Evolutionary conservation across 345 rosid genomes (phyloP).

Genomic region (Eucalyptus albens): DNA sequence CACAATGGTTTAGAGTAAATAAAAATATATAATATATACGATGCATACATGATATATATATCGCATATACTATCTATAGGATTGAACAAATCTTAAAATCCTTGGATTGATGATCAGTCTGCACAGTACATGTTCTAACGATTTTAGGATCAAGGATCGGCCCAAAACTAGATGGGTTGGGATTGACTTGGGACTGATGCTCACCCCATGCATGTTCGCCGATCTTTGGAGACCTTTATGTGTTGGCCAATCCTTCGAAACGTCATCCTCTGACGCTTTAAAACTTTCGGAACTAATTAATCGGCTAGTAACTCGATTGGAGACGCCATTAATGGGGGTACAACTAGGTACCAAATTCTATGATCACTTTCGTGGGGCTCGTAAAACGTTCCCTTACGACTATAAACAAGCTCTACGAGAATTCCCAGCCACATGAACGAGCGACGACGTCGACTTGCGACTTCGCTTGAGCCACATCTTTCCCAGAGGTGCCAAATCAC

Average conservation of each 20-base stretch:
- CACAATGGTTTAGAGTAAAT: too few relatives aligned
- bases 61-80: too few relatives aligned
- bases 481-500: not conserved
- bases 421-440: not conserved
- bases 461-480: not conserved
- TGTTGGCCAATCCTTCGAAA: not conserved
- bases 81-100: too few relatives aligned
- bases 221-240: not conserved
- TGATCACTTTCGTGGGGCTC: not conserved
- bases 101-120: too few relatives aligned
- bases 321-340: not conserved
- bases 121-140: accelerated
- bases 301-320: not conserved
- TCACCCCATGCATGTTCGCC: too few relatives aligned
- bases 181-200: too few relatives aligned
- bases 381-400: not conserved
- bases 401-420: not conserved
- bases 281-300: not conserved
- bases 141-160: too few relatives aligned
- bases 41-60: too few relatives aligned
- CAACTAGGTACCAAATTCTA: not conserved
- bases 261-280: too few relatives aligned
- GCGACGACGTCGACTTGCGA: not conserved
- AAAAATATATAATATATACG: too few relatives aligned
- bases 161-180: too few relatives aligned